Base-by-base conservation (phyloP, 164 flowering plant species). In the Buxus sempervirens region DNA sequence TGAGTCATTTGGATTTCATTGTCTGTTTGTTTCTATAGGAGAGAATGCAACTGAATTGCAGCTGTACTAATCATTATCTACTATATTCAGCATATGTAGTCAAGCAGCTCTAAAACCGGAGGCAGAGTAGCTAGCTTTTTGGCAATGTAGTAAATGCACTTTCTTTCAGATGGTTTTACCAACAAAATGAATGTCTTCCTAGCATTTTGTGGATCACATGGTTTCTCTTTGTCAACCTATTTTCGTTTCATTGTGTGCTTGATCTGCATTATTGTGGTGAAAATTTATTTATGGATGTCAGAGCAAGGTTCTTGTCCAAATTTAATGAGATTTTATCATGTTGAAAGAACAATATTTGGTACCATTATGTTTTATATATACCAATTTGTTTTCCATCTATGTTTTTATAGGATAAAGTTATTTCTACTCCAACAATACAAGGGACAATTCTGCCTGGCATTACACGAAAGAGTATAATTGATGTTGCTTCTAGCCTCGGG, bases 391-490 rank as follows among this genome's bases (percentile, higher is more conserved):
- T 45, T 65, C 27, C 36, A 57, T 15, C 41, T 67, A n/a, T 67
- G 54, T 42, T 21, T 49, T 20, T 9, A 5, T 70, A 95, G 97
- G 90, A 75, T 68, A 83, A 88, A 48, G 75, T 70, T 15, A 84
- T 95, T 62, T 80, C 88, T 22, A 95, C 98, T 72, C 99, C 99
- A 68, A 88, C 86, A 58, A 81, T 92, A 12, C 80, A 82, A 77
- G 99, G 99, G 67, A 95, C 98, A 5, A 95, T 95, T 67, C 83
- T 93, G 32, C 98, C 99, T 64, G 99, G 99, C 66, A 90, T 93
- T 67, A 95, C 99, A 0, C 70, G 99, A 66, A 90, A 95, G 80
- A 95, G 99, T 76, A 85, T 95, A 73, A 88, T 95, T 76, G 98
- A 92, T 76, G 93, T 95, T 77, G 97, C 91, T 68, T 78, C 80